These are phyloP conservation scores for Pyrenophora teres DNA, from an alignment of 2,329 filamentous ascomycete species.

Conservation along the genomic window DNA sequence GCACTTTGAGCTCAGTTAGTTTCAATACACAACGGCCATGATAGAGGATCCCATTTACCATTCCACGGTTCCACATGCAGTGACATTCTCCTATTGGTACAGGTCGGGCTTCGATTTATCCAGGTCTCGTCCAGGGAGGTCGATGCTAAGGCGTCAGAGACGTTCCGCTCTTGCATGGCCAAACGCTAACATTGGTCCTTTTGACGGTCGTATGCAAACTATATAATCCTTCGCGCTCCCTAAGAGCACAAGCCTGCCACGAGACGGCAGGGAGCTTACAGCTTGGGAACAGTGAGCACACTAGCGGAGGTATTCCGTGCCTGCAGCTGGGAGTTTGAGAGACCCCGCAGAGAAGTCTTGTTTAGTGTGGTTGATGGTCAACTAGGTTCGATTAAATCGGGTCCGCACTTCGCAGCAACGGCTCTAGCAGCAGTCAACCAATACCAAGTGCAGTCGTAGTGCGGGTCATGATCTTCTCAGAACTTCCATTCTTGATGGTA, in stretches of 20 bases:
- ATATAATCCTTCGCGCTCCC: too few species aligned
- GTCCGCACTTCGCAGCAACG: not conserved
- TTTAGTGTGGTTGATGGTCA: too few species aligned
- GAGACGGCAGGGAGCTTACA: not conserved
- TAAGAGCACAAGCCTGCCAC: not conserved
- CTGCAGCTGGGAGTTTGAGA: not conserved
- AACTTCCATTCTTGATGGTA: slow-evolving; percentile 13
- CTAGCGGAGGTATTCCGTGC: not conserved
- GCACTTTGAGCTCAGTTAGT: slow-evolving; percentile 23
- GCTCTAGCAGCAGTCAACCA: not conserved
- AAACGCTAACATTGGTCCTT: too few species aligned
- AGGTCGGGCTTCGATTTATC: too few species aligned
- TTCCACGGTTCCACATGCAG: too few species aligned
- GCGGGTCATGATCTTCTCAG: not conserved
- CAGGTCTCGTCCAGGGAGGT: too few species aligned
- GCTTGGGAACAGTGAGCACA: not conserved
- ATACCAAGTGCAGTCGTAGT: too few species aligned
- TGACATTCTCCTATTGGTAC: too few species aligned
- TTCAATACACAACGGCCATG: slow-evolving; percentile 22
- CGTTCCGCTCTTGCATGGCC: too few species aligned
- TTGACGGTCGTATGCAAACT: too few species aligned
- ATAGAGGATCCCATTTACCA: not conserved
- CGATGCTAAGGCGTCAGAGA: too few species aligned
- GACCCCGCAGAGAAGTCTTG: not conserved
- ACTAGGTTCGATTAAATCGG: too few species aligned